phyloP scores from a whole-genome alignment of 2,329 filamentous ascomycete genomes.

The Sclerotinia nivalis region DNA sequence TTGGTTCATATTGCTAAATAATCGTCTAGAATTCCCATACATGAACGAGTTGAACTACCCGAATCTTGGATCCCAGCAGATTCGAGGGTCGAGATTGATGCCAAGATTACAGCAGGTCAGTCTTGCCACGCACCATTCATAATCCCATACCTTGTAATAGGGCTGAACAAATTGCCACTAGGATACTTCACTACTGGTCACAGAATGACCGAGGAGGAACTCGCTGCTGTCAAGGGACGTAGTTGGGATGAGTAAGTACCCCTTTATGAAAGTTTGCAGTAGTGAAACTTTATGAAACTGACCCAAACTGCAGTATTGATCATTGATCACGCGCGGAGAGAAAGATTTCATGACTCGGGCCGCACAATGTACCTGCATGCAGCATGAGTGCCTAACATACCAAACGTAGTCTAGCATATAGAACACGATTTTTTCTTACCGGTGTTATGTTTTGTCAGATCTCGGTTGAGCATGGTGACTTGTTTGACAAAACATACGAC shows the following conservation, averaged over 20 bases:
- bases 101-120: slow-evolving; percentile 90
- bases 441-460: slow-evolving; percentile 19
- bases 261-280: slow-evolving; percentile 26
- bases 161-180: slow-evolving; percentile 43
- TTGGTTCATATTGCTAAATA: slow-evolving; percentile 22
- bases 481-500: slow-evolving; percentile 22
- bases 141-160: slow-evolving; percentile 29
- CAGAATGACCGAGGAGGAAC: slow-evolving; percentile 82
- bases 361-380: slow-evolving; percentile 28
- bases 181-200: slow-evolving; percentile 85
- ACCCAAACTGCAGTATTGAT: slow-evolving; percentile 38
- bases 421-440: slow-evolving; percentile 13
- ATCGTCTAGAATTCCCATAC: slow-evolving; percentile 70
- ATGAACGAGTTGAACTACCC: slow-evolving; percentile 87
- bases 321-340: slow-evolving; percentile 38
- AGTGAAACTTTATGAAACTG: slow-evolving; percentile 36
- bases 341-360: slow-evolving; percentile 25
- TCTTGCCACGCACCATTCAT: slow-evolving; percentile 23
- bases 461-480: slow-evolving; percentile 24
- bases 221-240: slow-evolving; percentile 81
- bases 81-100: slow-evolving; percentile 96
- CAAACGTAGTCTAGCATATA: slow-evolving; percentile 23
- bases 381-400: slow-evolving; percentile 24
- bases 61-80: slow-evolving; percentile 93
- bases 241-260: slow-evolving; percentile 79